These are phyloP conservation scores for Kurtzmaniella natalensis DNA, from an alignment of 1,139 yeast species.

Conservation along the genomic window DNA sequence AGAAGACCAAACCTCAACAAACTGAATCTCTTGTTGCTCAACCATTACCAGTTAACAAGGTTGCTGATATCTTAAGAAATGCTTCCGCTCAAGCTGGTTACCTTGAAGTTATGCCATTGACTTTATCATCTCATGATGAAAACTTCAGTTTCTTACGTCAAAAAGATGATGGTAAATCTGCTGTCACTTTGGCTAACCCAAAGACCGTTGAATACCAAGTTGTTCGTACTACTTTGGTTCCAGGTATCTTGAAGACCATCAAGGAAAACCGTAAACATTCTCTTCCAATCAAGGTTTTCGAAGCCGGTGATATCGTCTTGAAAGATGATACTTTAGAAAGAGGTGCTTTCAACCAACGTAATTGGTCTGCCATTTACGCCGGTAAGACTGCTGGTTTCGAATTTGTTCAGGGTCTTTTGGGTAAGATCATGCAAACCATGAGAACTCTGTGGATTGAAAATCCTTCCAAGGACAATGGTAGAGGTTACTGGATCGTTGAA, in stretches of 20 bases:
- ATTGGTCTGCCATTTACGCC: constrained; percentile 91
- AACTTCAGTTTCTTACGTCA: constrained; percentile 82
- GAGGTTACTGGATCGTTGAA: constrained; percentile 86
- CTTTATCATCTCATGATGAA: constrained; percentile 94
- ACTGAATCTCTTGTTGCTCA: constrained; percentile 72
- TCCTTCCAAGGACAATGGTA: constrained; percentile 43
- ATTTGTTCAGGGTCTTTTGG: constrained; percentile 87
- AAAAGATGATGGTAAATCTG: constrained; percentile 68
- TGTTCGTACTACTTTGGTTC: constrained; percentile 88
- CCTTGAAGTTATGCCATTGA: constrained; percentile 92
- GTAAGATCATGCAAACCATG: constrained; percentile 93
- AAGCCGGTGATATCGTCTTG: constrained; percentile 90
- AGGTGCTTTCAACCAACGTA: constrained; percentile 87
- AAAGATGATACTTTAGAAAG: constrained; percentile 79
- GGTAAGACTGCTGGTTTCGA: constrained; percentile 97
- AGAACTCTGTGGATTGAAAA: constrained; percentile 80
- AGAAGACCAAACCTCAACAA: constrained; percentile 75
- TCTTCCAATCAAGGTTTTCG: constrained; percentile 91
- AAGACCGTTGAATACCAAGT: constrained; percentile 97
- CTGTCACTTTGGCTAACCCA: constrained; percentile 92
- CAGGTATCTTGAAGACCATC: constrained; percentile 93
- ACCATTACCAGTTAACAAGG: constrained; percentile 86
- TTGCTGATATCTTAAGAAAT: constrained; percentile 82
- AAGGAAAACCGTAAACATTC: constrained; percentile 95
- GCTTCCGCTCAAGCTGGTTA: constrained; percentile 96